A percentile compares a stretch with the other conserved stretches of the same genome.
Conservation (phyloP, 169 alveolate genomes). For the Haemoproteus tartakovskyi region DNA sequence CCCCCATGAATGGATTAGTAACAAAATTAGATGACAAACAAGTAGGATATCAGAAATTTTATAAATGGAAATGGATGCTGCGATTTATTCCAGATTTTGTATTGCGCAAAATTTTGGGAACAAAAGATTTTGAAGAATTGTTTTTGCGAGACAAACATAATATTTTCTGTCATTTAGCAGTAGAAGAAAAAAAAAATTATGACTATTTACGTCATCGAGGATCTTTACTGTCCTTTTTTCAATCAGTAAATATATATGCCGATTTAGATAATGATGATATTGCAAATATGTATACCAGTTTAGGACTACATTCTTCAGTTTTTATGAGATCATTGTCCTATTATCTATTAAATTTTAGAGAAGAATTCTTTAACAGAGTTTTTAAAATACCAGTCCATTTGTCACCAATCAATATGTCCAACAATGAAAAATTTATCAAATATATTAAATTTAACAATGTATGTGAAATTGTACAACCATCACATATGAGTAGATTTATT, state of each 20-base stretch:
- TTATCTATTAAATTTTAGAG: slow-evolving; percentile 41
- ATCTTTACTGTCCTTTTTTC: slow-evolving; percentile 25
- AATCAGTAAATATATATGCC: slow-evolving; percentile 24
- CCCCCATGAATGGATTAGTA: slow-evolving; percentile 27
- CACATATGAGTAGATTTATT: slow-evolving; percentile 10
- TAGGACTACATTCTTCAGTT: slow-evolving; percentile 35
- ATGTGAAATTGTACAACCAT: slow-evolving; percentile 3
- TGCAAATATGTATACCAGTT: slow-evolving; percentile 13
- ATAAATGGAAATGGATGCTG: slow-evolving; percentile 7
- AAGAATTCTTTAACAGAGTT: slow-evolving; percentile 30
- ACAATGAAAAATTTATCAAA: slow-evolving; percentile 25
- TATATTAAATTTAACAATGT: slow-evolving; percentile 22
- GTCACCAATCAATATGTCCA: slow-evolving; percentile 38
- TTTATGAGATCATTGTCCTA: slow-evolving; percentile 55
- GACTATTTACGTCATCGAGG: slow-evolving; percentile 20
- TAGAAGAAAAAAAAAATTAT: slow-evolving; percentile 28
- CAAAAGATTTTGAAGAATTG: slow-evolving; percentile 47
- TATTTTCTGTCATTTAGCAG: slow-evolving; percentile 16
- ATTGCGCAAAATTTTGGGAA: slow-evolving; percentile 1
- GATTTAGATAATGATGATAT: slow-evolving; percentile 63
- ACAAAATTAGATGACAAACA: slow-evolving; percentile 35
- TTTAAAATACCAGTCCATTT: slow-evolving; percentile 32
- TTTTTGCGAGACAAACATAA: slow-evolving; percentile 14
- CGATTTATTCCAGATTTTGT: slow-evolving; percentile 7
- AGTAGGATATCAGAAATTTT: slow-evolving; percentile 41